A percentile compares a stretch with the other conserved stretches of the same genome.
Conservation (phyloP, 495 filamentous ascomycete species). For the Neohortaea acidophila region DNA sequence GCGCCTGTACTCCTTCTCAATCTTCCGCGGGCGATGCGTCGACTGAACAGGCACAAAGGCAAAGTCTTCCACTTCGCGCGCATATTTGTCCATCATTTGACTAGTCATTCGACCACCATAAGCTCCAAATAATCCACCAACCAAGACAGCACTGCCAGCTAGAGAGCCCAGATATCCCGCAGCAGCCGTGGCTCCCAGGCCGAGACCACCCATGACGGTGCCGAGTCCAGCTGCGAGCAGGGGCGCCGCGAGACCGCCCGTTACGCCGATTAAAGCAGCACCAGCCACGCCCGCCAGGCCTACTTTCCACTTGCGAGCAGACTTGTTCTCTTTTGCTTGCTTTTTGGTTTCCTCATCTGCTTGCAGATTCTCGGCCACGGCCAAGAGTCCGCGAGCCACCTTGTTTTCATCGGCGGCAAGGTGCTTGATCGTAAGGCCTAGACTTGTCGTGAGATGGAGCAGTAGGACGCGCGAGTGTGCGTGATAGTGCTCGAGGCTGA, state of each 20-base stretch:
- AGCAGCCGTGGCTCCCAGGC: constrained; percentile 62
- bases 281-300: constrained; percentile 66
- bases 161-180: constrained; percentile 66
- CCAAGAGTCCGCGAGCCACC: constrained; percentile 55
- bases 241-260: constrained; percentile 66
- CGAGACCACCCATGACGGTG: constrained; percentile 63
- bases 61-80: constrained; percentile 77
- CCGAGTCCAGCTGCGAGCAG: constrained; percentile 72
- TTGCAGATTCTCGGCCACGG: constrained; percentile 54
- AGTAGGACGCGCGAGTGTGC: constrained; percentile 28
- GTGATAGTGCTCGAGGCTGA: constrained; percentile 29
- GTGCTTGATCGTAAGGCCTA: constrained; percentile 20
- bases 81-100: constrained; percentile 76
- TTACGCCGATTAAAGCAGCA: constrained; percentile 65
- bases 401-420: constrained; percentile 26
- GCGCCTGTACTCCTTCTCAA: constrained; percentile 41
- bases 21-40: constrained; percentile 25
- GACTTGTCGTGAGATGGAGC: constrained; percentile 22
- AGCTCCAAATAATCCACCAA: constrained; percentile 76
- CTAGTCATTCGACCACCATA: constrained; percentile 75
- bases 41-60: constrained; percentile 62
- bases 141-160: constrained; percentile 58
- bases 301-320: constrained; percentile 60
- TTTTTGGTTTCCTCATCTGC: constrained; percentile 51
- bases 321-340: constrained; percentile 50